phyloP scores from a whole-genome alignment of 148 eudicot species.

The Rhododendron ovatum region DNA sequence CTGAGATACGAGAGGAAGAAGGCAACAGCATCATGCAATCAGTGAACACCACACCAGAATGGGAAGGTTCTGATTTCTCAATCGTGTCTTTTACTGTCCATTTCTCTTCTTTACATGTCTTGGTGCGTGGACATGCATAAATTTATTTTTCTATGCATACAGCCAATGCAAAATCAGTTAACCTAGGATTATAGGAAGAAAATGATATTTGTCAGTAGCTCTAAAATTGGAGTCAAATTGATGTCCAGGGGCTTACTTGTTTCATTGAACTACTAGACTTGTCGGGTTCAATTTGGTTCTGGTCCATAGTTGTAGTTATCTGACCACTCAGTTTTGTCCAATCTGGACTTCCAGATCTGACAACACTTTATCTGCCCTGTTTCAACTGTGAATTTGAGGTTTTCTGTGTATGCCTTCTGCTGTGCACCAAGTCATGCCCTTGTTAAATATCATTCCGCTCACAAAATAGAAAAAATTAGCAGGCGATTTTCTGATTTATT shows the following conservation, averaged over 20 bases:
- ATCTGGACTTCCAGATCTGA: background rate
- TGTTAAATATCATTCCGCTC: background rate
- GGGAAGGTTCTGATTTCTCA: constrained; percentile 30
- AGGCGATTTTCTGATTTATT: background rate
- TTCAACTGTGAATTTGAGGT: background rate
- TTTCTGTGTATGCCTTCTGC: background rate
- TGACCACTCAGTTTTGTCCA: background rate
- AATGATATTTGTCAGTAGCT: background rate
- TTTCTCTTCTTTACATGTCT: background rate
- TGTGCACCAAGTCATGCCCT: background rate
- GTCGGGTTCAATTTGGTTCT: background rate
- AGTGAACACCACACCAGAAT: constrained; percentile 20
- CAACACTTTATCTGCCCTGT: background rate
- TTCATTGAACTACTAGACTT: constrained; percentile 5
- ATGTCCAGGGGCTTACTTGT: background rate
- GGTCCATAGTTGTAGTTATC: background rate
- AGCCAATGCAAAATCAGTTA: background rate
- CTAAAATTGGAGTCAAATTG: background rate
- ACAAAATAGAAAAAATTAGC: background rate
- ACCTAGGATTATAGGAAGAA: background rate
- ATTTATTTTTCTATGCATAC: background rate
- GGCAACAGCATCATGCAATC: constrained; percentile 16
- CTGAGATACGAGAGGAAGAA: constrained; percentile 30
- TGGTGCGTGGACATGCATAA: background rate
- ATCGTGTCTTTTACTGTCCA: background rate